Conservation (phyloP, 1,284 basidiomycete genomes). For the Melampsora abietis-canadensis region DNA sequence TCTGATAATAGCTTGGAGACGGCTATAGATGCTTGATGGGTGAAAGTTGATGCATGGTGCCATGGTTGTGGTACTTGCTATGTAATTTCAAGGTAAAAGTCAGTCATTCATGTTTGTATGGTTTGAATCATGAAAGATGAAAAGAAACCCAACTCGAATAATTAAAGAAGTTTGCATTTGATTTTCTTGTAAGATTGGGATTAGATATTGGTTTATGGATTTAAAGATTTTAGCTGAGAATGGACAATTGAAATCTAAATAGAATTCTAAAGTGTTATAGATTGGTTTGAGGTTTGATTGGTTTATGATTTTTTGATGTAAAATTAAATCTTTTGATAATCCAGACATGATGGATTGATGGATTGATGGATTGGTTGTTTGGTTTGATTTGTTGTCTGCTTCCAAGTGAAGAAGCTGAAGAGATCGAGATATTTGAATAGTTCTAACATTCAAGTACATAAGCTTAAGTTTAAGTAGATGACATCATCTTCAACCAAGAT, state of each 20-base stretch:
- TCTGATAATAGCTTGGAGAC: background rate
- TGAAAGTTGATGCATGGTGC: constrained; percentile 5
- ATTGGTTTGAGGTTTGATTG: background rate
- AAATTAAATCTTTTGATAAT: no score
- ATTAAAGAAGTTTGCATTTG: background rate
- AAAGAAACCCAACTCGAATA: background rate
- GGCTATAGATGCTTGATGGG: background rate
- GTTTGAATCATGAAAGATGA: background rate
- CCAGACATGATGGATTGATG: no score
- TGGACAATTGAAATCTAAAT: background rate
- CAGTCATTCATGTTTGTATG: background rate
- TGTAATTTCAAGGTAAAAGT: background rate
- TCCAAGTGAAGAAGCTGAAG: no score
- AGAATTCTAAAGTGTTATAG: constrained; percentile 5
- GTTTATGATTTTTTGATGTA: background rate
- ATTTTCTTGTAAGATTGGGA: background rate
- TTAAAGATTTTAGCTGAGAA: constrained; percentile 1
- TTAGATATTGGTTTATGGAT: background rate
- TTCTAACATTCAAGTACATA: no score
- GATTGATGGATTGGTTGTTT: no score
- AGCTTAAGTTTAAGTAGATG: no score
- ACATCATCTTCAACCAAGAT: no score
- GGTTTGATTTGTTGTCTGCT: no score
- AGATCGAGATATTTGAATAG: no score
- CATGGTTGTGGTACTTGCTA: constrained; percentile 10